Evolutionary conservation across 768 basidiomycete species (phyloP).

Genomic region (Xanthoconium purpureum): DNA sequence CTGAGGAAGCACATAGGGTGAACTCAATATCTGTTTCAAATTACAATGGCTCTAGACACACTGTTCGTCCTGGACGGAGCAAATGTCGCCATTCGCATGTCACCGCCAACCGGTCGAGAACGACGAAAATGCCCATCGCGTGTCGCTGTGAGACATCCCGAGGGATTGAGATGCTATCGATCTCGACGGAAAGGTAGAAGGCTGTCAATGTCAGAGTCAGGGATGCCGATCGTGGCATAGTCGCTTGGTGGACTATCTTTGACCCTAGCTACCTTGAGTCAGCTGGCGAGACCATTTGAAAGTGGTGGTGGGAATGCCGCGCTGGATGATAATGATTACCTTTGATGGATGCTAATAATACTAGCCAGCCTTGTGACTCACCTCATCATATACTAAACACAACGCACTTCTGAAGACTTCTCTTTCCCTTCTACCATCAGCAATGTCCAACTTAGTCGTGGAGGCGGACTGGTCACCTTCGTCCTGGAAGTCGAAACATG

Average conservation of each 20-base stretch:
- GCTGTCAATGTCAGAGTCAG: not conserved
- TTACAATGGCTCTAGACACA: not conserved
- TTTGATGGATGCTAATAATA: not conserved
- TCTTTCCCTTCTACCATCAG: not conserved
- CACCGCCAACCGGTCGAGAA: not conserved
- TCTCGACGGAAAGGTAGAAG: not conserved
- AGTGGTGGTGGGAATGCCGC: not conserved
- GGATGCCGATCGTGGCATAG: not conserved
- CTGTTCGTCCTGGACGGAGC: not conserved
- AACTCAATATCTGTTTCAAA: not conserved
- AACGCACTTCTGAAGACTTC: not conserved
- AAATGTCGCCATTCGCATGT: not conserved
- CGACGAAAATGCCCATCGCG: not conserved
- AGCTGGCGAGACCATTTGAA: not conserved
- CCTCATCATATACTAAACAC: not conserved
- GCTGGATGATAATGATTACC: not conserved
- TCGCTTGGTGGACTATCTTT: not conserved
- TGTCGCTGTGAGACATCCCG: not conserved
- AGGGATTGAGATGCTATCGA: not conserved
- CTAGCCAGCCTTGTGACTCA: not conserved
- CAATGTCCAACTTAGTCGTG: conserved; percentile 10
- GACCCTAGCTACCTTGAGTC: not conserved
- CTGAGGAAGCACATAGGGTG: not conserved
- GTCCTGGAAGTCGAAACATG: conserved; percentile 75
- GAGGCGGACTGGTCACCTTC: conserved; percentile 58